phyloP scores from a whole-genome alignment of 148 eudicot species.

The Vaccinium macrocarpon region DNA sequence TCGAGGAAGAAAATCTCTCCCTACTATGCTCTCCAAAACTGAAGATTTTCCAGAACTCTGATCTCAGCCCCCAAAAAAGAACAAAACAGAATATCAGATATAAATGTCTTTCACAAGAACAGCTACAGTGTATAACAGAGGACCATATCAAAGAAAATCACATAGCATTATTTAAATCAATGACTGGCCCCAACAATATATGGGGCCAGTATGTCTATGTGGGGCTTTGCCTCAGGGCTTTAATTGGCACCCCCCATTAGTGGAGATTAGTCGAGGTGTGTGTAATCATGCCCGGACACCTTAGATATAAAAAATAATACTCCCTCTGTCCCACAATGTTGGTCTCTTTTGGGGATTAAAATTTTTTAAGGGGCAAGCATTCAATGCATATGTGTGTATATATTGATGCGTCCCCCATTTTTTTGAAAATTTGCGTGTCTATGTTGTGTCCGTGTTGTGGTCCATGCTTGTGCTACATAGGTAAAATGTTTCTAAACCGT shows the following conservation, averaged over 20 bases:
- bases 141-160: not conserved
- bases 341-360: too few relatives aligned
- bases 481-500: not conserved
- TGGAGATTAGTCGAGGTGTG: not conserved
- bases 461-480: too few relatives aligned
- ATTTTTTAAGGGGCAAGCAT: too few relatives aligned
- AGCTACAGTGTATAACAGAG: not conserved
- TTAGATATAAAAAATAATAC: too few relatives aligned
- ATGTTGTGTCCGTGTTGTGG: too few relatives aligned
- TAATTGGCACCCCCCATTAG: not conserved
- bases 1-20: slow-evolving; percentile 91
- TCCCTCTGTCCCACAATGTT: too few relatives aligned
- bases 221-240: not conserved
- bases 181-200: not conserved
- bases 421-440: too few relatives aligned
- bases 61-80: slow-evolving; percentile 8
- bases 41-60: slow-evolving; percentile 98
- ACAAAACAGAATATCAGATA: not conserved
- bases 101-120: not conserved
- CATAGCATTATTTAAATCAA: not conserved
- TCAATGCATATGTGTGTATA: too few relatives aligned
- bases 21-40: slow-evolving; percentile 90
- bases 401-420: too few relatives aligned
- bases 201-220: not conserved
- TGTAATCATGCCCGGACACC: not conserved